phyloP scores from a whole-genome alignment of 176 grass and related monocot species.

The Raddia guianensis region DNA sequence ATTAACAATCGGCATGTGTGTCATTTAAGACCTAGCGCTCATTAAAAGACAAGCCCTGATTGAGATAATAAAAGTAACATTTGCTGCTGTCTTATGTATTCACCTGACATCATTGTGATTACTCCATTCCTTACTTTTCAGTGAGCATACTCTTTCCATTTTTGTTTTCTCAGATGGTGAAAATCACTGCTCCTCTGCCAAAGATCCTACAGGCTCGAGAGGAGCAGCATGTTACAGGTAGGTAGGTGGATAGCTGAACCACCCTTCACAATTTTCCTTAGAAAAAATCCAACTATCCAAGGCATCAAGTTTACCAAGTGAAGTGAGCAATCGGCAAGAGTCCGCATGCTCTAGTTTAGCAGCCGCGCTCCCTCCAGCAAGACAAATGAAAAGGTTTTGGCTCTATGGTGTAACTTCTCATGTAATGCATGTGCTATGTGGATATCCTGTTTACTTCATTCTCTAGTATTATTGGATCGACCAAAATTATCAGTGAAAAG shows the following conservation, averaged over 20 bases:
- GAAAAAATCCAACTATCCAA: background rate
- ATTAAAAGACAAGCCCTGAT: background rate
- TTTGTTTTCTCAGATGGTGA: constrained; percentile 60
- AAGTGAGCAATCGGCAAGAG: background rate
- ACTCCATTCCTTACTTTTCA: background rate
- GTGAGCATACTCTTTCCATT: background rate
- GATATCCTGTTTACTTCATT: background rate
- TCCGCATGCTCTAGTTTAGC: background rate
- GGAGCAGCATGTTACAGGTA: constrained; percentile 27
- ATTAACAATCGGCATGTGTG: background rate
- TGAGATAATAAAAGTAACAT: background rate
- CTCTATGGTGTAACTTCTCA: background rate
- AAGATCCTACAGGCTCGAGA: constrained; percentile 53
- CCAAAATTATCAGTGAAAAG: no score
- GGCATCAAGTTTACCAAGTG: background rate
- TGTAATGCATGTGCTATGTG: background rate
- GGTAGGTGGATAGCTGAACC: constrained; percentile 24
- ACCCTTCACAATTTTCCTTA: background rate
- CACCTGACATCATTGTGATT: constrained; percentile 27
- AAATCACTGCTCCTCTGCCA: constrained; percentile 67
- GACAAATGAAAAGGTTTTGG: background rate
- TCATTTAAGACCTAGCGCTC: background rate
- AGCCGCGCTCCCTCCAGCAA: background rate
- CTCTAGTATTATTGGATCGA: background rate
- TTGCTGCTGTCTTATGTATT: constrained; percentile 1